Conservation (phyloP, 352 stramenopile genomes). For the Pythium vanterpoolii region DNA sequence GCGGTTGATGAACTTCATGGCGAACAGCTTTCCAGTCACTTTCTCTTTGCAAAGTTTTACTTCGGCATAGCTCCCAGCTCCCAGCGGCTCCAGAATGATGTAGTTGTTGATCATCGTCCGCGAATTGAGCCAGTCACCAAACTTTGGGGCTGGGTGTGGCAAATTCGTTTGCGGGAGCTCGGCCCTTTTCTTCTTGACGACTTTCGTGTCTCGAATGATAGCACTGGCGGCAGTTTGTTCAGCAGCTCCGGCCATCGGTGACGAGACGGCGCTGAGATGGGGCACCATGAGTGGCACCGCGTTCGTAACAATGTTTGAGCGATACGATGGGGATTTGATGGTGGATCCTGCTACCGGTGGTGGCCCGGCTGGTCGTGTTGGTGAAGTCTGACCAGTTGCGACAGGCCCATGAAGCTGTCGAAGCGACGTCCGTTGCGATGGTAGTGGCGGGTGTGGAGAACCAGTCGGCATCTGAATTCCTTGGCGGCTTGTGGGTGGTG, state of each 20-base stretch:
- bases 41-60: conserved; percentile 89
- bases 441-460: conserved; percentile 14
- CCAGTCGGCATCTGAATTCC: neutral
- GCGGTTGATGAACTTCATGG: conserved; percentile 88
- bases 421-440: conserved; percentile 20
- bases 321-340: conserved; percentile 46
- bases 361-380: conserved; percentile 30
- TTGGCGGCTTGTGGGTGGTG: neutral
- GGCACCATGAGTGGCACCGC: conserved; percentile 34
- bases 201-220: conserved; percentile 75
- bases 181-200: conserved; percentile 82
- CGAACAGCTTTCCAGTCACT: conserved; percentile 64
- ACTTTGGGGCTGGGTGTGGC: conserved; percentile 73
- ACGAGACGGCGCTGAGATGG: conserved; percentile 18
- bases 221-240: conserved; percentile 7
- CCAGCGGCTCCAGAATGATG: conserved; percentile 87
- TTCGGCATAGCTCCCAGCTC: conserved; percentile 87
- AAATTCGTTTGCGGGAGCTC: conserved; percentile 73
- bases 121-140: conserved; percentile 82
- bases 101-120: conserved; percentile 94
- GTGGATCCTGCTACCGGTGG: conserved; percentile 22
- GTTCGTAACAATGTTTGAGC: conserved; percentile 45
- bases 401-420: conserved; percentile 15
- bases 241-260: conserved; percentile 1
- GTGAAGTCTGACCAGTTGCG: conserved; percentile 31